Base-by-base conservation (phyloP, 2,329 filamentous ascomycete species). In the Colletotrichum filicis region DNA sequence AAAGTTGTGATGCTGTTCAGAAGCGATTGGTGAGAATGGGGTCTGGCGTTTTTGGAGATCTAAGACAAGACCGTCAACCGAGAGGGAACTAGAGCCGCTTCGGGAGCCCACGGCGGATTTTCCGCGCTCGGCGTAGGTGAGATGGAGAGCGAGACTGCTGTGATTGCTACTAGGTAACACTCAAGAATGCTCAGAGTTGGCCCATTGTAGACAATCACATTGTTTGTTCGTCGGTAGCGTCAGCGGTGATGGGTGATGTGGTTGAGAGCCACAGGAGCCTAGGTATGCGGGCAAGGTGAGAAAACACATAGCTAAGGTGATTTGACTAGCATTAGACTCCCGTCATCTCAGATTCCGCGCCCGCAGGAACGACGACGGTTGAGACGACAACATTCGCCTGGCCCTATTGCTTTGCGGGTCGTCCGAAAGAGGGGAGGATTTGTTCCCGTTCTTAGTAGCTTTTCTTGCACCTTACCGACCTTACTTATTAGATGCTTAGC, bases 61-160 rank as follows among this genome's bases (percentile, higher is more conserved):
- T 58, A 73, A 66, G 66, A 73, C 71, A 71, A 28, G 9, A 61
- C 56, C 71, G 61, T 71, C 66, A 46, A 70, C 24, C 35, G 26
- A 66, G 59, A 66, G 60, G n/a, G 28, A 28, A 37, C 56, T 42
- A 24, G 32, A 12, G 42, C 67, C 56, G 61, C 46, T 65, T 61
- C 49, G 66, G 66, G 42, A 9, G 9, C 61, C 26, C 30, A 22
- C 11, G 49, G 16, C 32, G 66, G 46, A 22, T 53, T 60, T 37
- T 30, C 30, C 22, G 22, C 19, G 32, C 4, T 6, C 19, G 14
- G 1, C 22, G 16, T 35, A 35, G 32, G 11, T 35, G 8, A 32
- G 12, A 35, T 53, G 61, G 19, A 46, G 58, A 55, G 24, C 6
- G 16, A 19, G 5, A 53, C n/a, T 19, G 30, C 37, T 19, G 37